Evolutionary conservation across 345 rosid species (phyloP).

Genomic region (Eucalyptus microcorys): DNA sequence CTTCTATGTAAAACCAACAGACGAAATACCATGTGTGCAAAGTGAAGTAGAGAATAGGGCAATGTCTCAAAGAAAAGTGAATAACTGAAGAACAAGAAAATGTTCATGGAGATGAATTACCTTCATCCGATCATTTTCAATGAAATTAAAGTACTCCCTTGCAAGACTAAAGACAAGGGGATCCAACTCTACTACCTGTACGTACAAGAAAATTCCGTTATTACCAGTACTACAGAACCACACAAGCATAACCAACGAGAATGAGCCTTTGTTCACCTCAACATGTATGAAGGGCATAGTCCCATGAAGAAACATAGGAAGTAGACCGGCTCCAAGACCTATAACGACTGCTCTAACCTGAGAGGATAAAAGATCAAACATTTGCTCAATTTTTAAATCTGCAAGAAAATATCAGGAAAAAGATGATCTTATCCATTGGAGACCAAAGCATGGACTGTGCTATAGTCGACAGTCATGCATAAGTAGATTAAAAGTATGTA

Average conservation of each 20-base stretch:
- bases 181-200: slow-evolving; percentile 89
- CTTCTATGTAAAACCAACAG: not conserved
- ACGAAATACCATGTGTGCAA: not conserved
- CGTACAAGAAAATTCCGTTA: not conserved
- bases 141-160: slow-evolving; percentile 59
- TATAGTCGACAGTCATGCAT: not conserved
- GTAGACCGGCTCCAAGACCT: slow-evolving; percentile 96
- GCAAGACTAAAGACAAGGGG: slow-evolving; percentile 47
- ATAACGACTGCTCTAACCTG: slow-evolving; percentile 74
- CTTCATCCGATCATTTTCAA: slow-evolving; percentile 47
- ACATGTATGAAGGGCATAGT: slow-evolving; percentile 45
- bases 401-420: not conserved
- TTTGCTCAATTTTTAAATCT: not conserved
- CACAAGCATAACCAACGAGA: not conserved
- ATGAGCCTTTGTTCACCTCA: slow-evolving; percentile 37
- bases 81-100: not conserved
- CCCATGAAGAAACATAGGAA: slow-evolving; percentile 88
- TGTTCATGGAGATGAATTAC: slow-evolving; percentile 26
- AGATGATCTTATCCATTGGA: not conserved
- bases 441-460: not conserved
- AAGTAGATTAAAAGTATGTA: not conserved
- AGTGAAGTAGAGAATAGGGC: not conserved
- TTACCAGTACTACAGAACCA: not conserved
- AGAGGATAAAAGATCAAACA: not conserved
- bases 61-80: not conserved